A percentile compares a stretch with the other conserved stretches of the same genome.
These are phyloP conservation scores for Brassica rapa DNA, from an alignment of 345 rosid species.

Conservation along the genomic window DNA sequence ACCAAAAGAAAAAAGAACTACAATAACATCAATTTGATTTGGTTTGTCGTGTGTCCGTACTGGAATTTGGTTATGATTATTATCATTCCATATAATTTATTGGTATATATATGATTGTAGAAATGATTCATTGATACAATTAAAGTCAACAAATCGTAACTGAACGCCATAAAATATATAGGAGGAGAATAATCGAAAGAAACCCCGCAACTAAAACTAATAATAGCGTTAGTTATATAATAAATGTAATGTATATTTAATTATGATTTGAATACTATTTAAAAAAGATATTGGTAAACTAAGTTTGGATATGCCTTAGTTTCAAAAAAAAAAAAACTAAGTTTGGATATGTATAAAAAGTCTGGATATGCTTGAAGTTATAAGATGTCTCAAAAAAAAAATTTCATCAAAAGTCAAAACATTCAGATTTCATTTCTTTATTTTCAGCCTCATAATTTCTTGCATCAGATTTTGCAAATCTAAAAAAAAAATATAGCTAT, in stretches of 20 bases:
- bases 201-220: slow-evolving; percentile 12
- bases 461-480: neutral
- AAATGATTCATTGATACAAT: neutral
- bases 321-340: neutral
- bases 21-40: neutral
- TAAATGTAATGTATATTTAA: slow-evolving; percentile 17
- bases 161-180: neutral
- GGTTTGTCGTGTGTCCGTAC: slow-evolving; percentile 21
- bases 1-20: neutral
- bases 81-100: slow-evolving; percentile 13
- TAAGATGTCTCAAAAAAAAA: neutral
- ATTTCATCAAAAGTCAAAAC: neutral
- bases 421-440: neutral
- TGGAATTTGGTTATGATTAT: neutral
- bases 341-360: neutral
- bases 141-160: slow-evolving; percentile 15
- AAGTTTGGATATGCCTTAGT: slow-evolving; percentile 19
- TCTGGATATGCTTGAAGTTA: slow-evolving; percentile 18
- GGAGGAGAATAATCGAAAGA: slow-evolving; percentile 24
- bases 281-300: neutral
- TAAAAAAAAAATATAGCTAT: no score
- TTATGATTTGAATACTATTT: slow-evolving; percentile 1
- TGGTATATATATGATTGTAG: slow-evolving; percentile 13
- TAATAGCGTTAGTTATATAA: slow-evolving; percentile 30
- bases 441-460: neutral